These are phyloP conservation scores for Arabis alpina DNA, from an alignment of 345 rosid genomes.

Conservation along the genomic window DNA sequence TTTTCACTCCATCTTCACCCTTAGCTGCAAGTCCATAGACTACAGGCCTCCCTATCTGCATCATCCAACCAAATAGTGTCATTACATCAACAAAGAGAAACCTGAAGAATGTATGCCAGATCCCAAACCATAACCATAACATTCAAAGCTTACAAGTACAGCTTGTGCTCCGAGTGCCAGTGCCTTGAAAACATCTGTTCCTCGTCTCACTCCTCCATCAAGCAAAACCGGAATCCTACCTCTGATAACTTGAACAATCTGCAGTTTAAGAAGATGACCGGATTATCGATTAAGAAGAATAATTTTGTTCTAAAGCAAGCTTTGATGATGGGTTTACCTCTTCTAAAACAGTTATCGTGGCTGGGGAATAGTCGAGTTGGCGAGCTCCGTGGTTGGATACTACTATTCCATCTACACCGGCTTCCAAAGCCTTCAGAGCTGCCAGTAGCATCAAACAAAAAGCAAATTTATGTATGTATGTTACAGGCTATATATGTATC, in stretches of 20 bases:
- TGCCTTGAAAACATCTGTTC: slow-evolving; percentile 89
- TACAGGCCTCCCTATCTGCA: slow-evolving; percentile 92
- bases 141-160: slow-evolving; percentile 63
- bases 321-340: slow-evolving; percentile 50
- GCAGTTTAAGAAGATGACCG: slow-evolving; percentile 23
- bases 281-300: neutral
- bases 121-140: neutral
- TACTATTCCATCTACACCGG: slow-evolving; percentile 67
- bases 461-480: too few species aligned
- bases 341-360: slow-evolving; percentile 70
- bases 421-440: slow-evolving; percentile 76
- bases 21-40: slow-evolving; percentile 73
- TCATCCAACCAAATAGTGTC: slow-evolving; percentile 14
- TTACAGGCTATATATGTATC: neutral
- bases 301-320: neutral
- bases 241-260: slow-evolving; percentile 74
- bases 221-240: slow-evolving; percentile 77
- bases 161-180: slow-evolving; percentile 92
- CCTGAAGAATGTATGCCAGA: neutral
- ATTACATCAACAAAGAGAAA: neutral
- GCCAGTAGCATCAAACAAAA: too few species aligned
- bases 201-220: slow-evolving; percentile 88
- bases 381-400: slow-evolving; percentile 90
- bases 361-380: slow-evolving; percentile 70
- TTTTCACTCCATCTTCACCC: slow-evolving; percentile 70